A percentile compares a stretch with the other conserved stretches of the same genome.
phyloP scores from a whole-genome alignment of 257 asterid species.

The Solanum gracilifrons region DNA sequence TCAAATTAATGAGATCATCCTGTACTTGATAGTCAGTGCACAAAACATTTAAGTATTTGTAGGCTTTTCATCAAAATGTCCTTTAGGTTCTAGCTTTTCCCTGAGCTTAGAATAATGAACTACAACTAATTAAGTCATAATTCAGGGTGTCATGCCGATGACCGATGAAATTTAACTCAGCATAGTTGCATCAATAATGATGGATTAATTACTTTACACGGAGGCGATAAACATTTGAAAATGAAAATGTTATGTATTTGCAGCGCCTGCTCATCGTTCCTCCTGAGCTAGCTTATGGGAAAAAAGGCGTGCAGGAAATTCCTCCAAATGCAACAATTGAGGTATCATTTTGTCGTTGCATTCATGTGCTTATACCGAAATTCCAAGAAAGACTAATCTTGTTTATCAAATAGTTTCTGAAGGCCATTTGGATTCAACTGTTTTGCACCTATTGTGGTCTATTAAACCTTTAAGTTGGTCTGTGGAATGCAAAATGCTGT shows the following conservation, averaged over 20 bases:
- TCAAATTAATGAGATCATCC: neutral
- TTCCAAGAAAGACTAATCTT: neutral
- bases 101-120: neutral
- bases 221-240: neutral
- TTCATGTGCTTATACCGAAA: neutral
- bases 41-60: neutral
- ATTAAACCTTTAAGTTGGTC: neutral
- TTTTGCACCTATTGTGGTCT: neutral
- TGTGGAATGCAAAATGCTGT: neutral
- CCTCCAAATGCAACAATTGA: conserved; percentile 98
- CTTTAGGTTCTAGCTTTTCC: neutral
- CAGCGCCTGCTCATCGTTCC: conserved; percentile 91
- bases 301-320: conserved; percentile 89
- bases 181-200: neutral
- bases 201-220: neutral
- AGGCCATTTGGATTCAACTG: neutral
- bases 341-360: conserved; percentile 21
- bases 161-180: neutral
- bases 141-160: neutral
- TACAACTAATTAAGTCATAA: neutral
- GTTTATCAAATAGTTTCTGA: neutral
- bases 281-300: conserved; percentile 93
- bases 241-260: conserved; percentile 9
- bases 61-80: neutral
- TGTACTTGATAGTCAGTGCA: neutral